A percentile compares a stretch with the other conserved stretches of the same genome.
Conservation (phyloP, 1,139 yeast genomes). For the Arxiozyma heterogenica region DNA sequence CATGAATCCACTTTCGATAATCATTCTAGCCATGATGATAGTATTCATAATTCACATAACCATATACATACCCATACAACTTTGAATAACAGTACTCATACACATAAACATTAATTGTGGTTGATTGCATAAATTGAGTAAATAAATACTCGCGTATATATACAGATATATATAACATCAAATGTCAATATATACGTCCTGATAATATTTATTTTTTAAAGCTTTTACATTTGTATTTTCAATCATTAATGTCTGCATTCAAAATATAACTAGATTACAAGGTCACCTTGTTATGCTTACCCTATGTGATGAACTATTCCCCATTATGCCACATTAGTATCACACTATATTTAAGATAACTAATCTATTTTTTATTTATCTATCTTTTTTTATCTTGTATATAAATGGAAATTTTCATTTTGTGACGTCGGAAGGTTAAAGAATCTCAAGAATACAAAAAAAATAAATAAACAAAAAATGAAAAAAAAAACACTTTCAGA, state of each 20-base stretch:
- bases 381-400: no score
- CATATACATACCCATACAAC: background rate
- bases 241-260: no score
- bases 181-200: background rate
- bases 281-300: background rate
- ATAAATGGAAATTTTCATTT: background rate
- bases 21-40: background rate
- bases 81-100: background rate
- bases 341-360: background rate
- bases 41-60: constrained; percentile 23
- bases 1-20: background rate
- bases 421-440: background rate
- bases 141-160: background rate
- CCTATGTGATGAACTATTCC: background rate
- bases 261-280: no score
- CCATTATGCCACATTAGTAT: background rate
- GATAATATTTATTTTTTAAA: background rate
- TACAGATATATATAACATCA: background rate
- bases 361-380: no score
- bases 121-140: background rate
- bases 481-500: background rate
- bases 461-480: no score
- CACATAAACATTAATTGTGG: constrained; percentile 3
- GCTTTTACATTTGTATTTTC: background rate
- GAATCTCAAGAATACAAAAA: background rate